Percentiles rank a stretch among this genome's conserved stretches.
phyloP scores from a whole-genome alignment of 352 stramenopile genomes.

The Phytophthora ramorum region DNA sequence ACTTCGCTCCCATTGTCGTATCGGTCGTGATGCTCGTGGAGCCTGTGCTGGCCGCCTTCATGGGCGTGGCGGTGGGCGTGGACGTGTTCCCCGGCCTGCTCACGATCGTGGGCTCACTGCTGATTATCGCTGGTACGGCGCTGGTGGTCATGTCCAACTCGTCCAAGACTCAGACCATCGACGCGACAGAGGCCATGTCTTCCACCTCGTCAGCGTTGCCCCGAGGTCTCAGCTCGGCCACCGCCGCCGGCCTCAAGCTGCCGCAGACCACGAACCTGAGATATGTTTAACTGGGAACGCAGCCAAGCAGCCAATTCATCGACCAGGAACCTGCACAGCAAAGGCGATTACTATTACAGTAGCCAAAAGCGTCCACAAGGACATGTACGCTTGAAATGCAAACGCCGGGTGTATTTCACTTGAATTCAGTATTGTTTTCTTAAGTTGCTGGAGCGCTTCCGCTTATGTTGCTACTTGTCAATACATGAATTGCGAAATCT shows the following conservation, averaged over 20 bases:
- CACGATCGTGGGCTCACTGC: slow-evolving; percentile 64
- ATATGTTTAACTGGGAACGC: slow-evolving; percentile 27
- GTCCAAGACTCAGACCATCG: slow-evolving; percentile 82
- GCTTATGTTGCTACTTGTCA: slow-evolving; percentile 13
- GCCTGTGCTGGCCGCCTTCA: slow-evolving; percentile 76
- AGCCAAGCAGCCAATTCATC: background rate
- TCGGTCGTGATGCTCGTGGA: slow-evolving; percentile 92
- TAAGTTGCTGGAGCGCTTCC: background rate
- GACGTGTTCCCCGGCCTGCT: slow-evolving; percentile 77
- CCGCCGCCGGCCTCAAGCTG: slow-evolving; percentile 24
- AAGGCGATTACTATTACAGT: background rate
- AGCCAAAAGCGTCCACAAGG: slow-evolving; percentile 22
- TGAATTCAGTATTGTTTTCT: background rate
- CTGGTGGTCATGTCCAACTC: slow-evolving; percentile 81
- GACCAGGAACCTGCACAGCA: slow-evolving; percentile 1
- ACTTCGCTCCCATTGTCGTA: slow-evolving; percentile 92
- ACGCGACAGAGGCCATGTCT: slow-evolving; percentile 82
- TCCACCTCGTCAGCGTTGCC: slow-evolving; percentile 50
- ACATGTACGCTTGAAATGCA: slow-evolving; percentile 7
- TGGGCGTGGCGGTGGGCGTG: slow-evolving; percentile 79
- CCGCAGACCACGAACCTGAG: slow-evolving; percentile 26
- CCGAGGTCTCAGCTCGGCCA: slow-evolving; percentile 44
- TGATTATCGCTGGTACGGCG: slow-evolving; percentile 75
- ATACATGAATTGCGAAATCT: slow-evolving; percentile 1
- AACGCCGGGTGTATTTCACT: slow-evolving; percentile 1